Conservation (phyloP, 2,329 filamentous ascomycete species). For the Alternaria dauci region DNA sequence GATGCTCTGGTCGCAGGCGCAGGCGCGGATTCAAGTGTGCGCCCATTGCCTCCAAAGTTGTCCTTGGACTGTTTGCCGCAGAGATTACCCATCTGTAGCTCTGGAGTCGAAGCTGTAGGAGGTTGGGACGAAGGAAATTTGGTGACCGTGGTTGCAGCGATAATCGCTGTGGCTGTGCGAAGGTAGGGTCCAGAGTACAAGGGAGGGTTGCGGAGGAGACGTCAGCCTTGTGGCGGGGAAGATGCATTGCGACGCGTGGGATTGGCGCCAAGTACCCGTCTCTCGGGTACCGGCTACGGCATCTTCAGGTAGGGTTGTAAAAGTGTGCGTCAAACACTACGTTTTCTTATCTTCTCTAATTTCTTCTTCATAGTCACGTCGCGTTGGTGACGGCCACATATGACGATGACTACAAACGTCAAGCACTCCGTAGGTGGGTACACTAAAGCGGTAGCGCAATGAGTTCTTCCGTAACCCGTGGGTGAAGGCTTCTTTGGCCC, state of each 20-base stretch:
- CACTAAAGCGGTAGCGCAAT: constrained; percentile 14
- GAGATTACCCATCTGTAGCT: constrained; percentile 77
- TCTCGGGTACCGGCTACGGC: constrained; percentile 17
- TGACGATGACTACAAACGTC: constrained; percentile 12
- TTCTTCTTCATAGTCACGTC: background rate
- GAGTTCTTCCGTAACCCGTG: constrained; percentile 8
- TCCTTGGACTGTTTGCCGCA: constrained; percentile 73
- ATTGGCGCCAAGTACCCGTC: constrained; percentile 34
- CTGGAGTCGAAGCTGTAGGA: background rate
- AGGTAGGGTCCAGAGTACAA: constrained; percentile 19
- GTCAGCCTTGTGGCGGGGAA: constrained; percentile 34
- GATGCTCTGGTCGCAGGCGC: constrained; percentile 55
- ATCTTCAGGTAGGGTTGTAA: background rate
- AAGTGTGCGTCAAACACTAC: background rate
- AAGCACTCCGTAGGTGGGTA: constrained; percentile 10
- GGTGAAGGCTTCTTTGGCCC: constrained; percentile 5
- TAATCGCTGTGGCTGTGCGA: constrained; percentile 24
- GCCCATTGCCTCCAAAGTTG: constrained; percentile 75
- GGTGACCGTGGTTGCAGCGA: constrained; percentile 1
- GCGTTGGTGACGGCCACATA: constrained; percentile 3
- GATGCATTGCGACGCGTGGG: constrained; percentile 14
- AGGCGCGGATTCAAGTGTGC: constrained; percentile 69
- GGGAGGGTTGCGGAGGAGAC: constrained; percentile 19
- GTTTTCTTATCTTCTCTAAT: constrained; percentile 1
- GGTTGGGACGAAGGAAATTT: background rate